A percentile compares a stretch with the other conserved stretches of the same genome.
These are phyloP conservation scores for Pichia sp. DNA, from an alignment of 1,139 yeast species.

Conservation along the genomic window DNA sequence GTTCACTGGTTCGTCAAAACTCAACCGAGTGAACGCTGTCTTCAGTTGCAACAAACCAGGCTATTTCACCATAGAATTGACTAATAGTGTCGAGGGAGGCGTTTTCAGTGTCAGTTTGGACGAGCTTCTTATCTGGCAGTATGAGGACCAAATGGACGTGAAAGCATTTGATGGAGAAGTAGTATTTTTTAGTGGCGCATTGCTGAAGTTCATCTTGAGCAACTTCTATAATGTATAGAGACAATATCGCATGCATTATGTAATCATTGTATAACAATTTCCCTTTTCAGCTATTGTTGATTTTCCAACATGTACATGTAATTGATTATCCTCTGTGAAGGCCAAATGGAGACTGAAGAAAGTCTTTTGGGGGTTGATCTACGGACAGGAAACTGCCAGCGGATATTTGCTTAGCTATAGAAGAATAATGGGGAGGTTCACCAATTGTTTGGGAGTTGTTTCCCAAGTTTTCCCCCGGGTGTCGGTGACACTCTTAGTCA, in stretches of 20 bases:
- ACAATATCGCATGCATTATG: neutral
- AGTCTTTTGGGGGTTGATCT: no score
- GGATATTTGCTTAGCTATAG: neutral
- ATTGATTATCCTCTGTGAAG: neutral
- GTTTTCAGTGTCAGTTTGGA: conserved; percentile 54
- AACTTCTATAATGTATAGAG: conserved; percentile 49
- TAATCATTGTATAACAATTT: conserved; percentile 34
- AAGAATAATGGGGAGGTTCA: neutral
- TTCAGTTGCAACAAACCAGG: conserved; percentile 9
- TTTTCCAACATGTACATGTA: neutral
- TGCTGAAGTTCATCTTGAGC: conserved; percentile 63
- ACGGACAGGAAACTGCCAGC: no score
- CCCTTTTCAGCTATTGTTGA: conserved; percentile 23
- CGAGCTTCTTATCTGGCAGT: conserved; percentile 64
- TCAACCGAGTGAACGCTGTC: conserved; percentile 2
- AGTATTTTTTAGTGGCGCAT: conserved; percentile 57
- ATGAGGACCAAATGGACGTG: conserved; percentile 48
- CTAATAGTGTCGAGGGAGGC: conserved; percentile 39
- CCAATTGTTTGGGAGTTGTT: conserved; percentile 25
- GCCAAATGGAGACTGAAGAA: neutral
- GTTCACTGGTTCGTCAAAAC: conserved; percentile 40
- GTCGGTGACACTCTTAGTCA: conserved; percentile 44
- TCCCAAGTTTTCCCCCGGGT: conserved; percentile 57
- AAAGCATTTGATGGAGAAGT: conserved; percentile 62
- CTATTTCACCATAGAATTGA: conserved; percentile 35